Conservation (phyloP, 148 eudicot genomes). For the Agrostemma githago region DNA sequence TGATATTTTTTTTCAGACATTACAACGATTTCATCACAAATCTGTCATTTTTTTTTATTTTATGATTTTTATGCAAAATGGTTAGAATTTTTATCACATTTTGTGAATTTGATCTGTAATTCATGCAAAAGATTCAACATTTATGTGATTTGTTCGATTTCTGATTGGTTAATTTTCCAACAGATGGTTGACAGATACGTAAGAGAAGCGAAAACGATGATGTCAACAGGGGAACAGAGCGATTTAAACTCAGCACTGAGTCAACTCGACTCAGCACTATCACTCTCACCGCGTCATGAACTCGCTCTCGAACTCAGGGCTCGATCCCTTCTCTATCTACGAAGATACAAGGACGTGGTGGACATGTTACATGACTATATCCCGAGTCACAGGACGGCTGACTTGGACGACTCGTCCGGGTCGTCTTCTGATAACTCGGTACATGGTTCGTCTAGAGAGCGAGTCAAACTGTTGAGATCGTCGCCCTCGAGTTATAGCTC, state of each 20-base stretch:
- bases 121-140: background rate
- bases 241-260: slow-evolving; percentile 60
- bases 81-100: background rate
- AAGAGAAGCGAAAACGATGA: slow-evolving; percentile 53
- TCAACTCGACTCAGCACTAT: slow-evolving; percentile 62
- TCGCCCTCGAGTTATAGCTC: slow-evolving; percentile 17
- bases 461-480: slow-evolving; percentile 56
- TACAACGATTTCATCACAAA: no score
- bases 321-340: slow-evolving; percentile 53
- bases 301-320: slow-evolving; percentile 71
- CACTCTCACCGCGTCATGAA: slow-evolving; percentile 60
- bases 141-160: background rate
- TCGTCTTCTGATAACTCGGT: slow-evolving; percentile 62
- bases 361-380: slow-evolving; percentile 85
- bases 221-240: slow-evolving; percentile 52
- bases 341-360: slow-evolving; percentile 80
- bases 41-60: background rate
- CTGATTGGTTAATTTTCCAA: background rate
- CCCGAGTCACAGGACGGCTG: slow-evolving; percentile 63
- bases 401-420: slow-evolving; percentile 43
- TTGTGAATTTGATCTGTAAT: background rate
- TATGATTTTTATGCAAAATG: background rate
- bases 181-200: slow-evolving; percentile 83
- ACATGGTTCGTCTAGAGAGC: slow-evolving; percentile 47
- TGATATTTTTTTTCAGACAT: no score